Percentiles rank a stretch among this genome's conserved stretches.
Conservation (phyloP, 108 stramenopile genomes). For the Conticribra guillardii region DNA sequence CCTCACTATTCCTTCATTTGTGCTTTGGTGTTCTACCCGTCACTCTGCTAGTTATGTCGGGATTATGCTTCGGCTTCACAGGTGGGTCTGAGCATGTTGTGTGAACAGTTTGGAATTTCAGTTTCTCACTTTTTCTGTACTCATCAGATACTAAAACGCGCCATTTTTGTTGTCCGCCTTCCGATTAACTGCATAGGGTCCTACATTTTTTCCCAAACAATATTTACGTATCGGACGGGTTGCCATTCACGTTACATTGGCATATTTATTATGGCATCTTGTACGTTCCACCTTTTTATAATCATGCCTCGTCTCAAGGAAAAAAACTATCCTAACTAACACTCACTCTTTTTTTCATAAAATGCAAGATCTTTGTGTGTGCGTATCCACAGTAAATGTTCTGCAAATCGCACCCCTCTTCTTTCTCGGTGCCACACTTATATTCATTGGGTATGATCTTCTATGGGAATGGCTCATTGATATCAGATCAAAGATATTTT, state of each 20-base stretch:
- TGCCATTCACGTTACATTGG: constrained; percentile 74
- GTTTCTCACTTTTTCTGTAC: no score
- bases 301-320: no score
- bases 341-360: no score
- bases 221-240: constrained; percentile 94
- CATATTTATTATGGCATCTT: constrained; percentile 66
- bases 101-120: no score
- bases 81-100: constrained; percentile 58
- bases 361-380: constrained; percentile 63
- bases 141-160: no score
- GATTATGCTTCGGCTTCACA: constrained; percentile 79
- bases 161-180: neutral
- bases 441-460: constrained; percentile 58
- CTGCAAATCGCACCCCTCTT: constrained; percentile 60
- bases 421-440: constrained; percentile 54
- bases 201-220: constrained; percentile 98
- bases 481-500: constrained; percentile 40
- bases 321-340: no score
- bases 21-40: neutral
- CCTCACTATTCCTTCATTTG: no score
- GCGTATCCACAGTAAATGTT: constrained; percentile 70
- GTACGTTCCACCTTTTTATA: no score
- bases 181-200: constrained; percentile 50
- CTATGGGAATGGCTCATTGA: constrained; percentile 52
- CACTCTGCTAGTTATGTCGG: constrained; percentile 53